Evolutionary conservation across 306 rosid species (phyloP).

Genomic region (Corylus avellana): DNA sequence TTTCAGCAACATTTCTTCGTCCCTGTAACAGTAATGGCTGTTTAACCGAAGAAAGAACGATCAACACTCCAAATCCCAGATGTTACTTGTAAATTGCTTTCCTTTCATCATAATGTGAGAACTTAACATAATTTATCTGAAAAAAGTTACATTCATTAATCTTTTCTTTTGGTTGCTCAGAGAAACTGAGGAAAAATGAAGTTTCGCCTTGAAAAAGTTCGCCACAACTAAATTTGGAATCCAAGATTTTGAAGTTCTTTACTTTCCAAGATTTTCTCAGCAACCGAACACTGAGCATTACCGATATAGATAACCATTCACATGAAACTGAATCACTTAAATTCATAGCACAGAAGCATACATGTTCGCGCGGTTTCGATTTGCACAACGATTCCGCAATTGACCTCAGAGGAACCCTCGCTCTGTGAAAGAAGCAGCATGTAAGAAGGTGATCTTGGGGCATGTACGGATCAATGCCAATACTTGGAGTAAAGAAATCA

Average conservation of each 20-base stretch:
- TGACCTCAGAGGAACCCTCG: slow-evolving; percentile 39
- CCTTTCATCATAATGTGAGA: background rate
- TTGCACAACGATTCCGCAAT: slow-evolving; percentile 28
- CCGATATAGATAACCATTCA: background rate
- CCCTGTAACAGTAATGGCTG: slow-evolving; percentile 15
- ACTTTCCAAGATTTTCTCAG: background rate
- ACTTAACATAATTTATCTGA: background rate
- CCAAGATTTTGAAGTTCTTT: background rate
- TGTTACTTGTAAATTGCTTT: background rate
- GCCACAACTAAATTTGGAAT: background rate
- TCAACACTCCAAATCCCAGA: background rate
- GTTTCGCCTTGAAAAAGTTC: background rate
- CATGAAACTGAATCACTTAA: background rate
- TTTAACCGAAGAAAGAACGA: background rate
- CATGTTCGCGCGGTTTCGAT: slow-evolving; percentile 41
- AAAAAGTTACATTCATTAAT: background rate
- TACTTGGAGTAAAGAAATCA: background rate
- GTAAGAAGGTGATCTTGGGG: background rate
- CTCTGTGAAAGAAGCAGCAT: slow-evolving; percentile 25
- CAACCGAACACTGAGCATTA: background rate
- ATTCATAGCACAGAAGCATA: slow-evolving; percentile 15
- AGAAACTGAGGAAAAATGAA: background rate
- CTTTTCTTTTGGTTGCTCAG: background rate
- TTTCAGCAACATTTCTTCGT: slow-evolving; percentile 21
- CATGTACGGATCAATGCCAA: background rate